Conservation (phyloP, 176 grass and related monocot genomes). For the Phoenix roebelenii region DNA sequence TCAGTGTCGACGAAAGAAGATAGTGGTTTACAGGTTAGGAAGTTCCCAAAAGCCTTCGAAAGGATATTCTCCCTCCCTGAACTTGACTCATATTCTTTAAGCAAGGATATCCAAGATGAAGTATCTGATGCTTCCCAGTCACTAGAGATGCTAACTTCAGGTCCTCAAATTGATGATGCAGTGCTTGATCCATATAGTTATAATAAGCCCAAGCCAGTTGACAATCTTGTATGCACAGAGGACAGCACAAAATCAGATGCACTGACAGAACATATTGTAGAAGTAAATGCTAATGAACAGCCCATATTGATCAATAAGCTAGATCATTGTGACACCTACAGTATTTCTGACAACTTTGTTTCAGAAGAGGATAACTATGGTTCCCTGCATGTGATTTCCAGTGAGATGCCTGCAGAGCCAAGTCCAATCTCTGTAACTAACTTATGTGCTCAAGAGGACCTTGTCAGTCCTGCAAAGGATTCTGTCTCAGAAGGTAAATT, state of each 20-base stretch:
- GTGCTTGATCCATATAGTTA: constrained; percentile 4
- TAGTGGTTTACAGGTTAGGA: constrained; percentile 18
- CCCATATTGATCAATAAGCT: neutral
- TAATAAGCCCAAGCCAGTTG: constrained; percentile 9
- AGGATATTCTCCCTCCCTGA: constrained; percentile 68
- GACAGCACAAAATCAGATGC: constrained; percentile 20
- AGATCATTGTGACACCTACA: neutral
- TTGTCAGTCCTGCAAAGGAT: constrained; percentile 15
- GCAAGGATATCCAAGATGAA: constrained; percentile 19
- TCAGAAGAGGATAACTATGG: constrained; percentile 20
- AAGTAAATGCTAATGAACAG: constrained; percentile 18
- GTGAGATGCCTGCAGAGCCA: constrained; percentile 24
- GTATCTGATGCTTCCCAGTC: constrained; percentile 16
- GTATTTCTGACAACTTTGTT: constrained; percentile 1
- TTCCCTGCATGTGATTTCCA: constrained; percentile 23
- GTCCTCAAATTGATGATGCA: neutral
- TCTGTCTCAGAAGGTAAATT: constrained; percentile 27
- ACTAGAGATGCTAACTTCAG: neutral
- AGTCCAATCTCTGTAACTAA: constrained; percentile 28
- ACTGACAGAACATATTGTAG: constrained; percentile 14
- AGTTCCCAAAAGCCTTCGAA: constrained; percentile 20
- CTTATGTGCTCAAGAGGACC: constrained; percentile 24
- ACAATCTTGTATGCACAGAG: constrained; percentile 7
- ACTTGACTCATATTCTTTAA: constrained; percentile 23
- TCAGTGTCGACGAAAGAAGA: constrained; percentile 12